Evolutionary conservation across 1,284 basidiomycete species (phyloP).

Genomic region (Papiliotrema flavescens): DNA sequence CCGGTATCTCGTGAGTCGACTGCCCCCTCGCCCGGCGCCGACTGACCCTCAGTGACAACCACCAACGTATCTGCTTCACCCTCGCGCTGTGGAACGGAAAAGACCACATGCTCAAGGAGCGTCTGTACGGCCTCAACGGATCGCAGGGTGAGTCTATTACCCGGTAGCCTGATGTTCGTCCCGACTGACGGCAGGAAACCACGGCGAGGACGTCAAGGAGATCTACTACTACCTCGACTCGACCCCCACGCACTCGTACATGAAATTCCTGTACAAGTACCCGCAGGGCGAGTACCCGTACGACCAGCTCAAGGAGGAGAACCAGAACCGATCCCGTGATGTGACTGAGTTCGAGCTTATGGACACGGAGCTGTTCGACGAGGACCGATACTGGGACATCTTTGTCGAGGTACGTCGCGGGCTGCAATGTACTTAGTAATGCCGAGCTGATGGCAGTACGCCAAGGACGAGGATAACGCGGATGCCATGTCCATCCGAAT

Average conservation of each 20-base stretch:
- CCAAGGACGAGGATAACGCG: slow-evolving; percentile 89
- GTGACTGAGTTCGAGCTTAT: slow-evolving; percentile 89
- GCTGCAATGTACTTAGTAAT: background rate
- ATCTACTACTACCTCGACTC: slow-evolving; percentile 98
- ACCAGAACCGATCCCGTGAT: slow-evolving; percentile 73
- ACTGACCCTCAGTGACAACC: slow-evolving; percentile 64
- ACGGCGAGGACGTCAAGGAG: slow-evolving; percentile 98
- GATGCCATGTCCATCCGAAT: slow-evolving; percentile 89
- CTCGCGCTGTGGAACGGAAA: slow-evolving; percentile 92
- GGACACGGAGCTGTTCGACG: slow-evolving; percentile 88
- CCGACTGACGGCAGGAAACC: slow-evolving; percentile 63
- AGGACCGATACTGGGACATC: slow-evolving; percentile 95
- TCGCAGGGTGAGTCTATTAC: slow-evolving; percentile 60
- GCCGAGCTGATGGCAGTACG: slow-evolving; percentile 62
- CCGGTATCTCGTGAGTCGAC: slow-evolving; percentile 68
- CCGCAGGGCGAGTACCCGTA: slow-evolving; percentile 90
- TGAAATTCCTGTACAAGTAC: slow-evolving; percentile 99
- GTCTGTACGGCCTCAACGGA: slow-evolving; percentile 88
- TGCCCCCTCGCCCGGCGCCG: background rate
- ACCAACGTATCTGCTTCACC: slow-evolving; percentile 84
- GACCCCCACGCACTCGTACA: slow-evolving; percentile 97
- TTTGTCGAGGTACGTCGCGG: slow-evolving; percentile 73
- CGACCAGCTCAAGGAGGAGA: slow-evolving; percentile 85
- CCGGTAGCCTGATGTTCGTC: background rate
- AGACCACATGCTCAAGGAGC: slow-evolving; percentile 93